Base-by-base conservation (phyloP, 371 early-diverging fungal species). In the Mucor mucedo region DNA sequence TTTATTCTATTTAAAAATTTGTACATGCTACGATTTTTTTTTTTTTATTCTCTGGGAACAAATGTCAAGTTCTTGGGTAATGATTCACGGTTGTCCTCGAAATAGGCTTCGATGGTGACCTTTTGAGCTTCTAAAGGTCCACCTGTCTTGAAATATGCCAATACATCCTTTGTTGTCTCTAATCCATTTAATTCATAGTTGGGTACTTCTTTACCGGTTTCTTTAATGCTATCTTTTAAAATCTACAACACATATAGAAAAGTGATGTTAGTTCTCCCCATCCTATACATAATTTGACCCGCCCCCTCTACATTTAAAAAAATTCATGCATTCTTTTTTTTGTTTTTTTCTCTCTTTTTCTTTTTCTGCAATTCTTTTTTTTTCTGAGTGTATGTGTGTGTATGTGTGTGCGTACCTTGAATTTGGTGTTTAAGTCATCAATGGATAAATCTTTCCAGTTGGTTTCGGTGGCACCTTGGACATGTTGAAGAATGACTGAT, bases 151-250 rank as follows among this genome's bases (percentile, higher is more conserved):
- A 72, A 77, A 48, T 62, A 73, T 9, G 54, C 63, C 44, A 81
- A 47, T 29, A 78, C 52, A 54, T 78, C 77, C 2, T 57, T 53
- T n/a, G 65, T 75, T 11, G 76, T 70, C 14, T 68, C 50, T 8
- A 81, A 70, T 16, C 63, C 57, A 47, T 75, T 72, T 52, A 81
- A 60, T 55, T 75, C 57, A 48, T 62, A 48, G 53, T 77, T 77
- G 28, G 79, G 76, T 8, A 81, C 69, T 33, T 78, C 79, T 62
- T 70, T 72, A 27, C 82, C 82, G 8, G 71, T 67, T 58, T 77
- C 69, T 44, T 72, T 64, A 16, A 81, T 81, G 39, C 67, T 69
- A 35, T 78, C 77, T 49, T 81, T 81, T 35, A 78, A 56, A 49
- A 79, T 11, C 47, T 47, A 47, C 6, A 21, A 35, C 8, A 8